A percentile compares a stretch with the other conserved stretches of the same genome.
These are phyloP conservation scores for Juncus effusus DNA, from an alignment of 176 grass and related monocot genomes.

Conservation along the genomic window DNA sequence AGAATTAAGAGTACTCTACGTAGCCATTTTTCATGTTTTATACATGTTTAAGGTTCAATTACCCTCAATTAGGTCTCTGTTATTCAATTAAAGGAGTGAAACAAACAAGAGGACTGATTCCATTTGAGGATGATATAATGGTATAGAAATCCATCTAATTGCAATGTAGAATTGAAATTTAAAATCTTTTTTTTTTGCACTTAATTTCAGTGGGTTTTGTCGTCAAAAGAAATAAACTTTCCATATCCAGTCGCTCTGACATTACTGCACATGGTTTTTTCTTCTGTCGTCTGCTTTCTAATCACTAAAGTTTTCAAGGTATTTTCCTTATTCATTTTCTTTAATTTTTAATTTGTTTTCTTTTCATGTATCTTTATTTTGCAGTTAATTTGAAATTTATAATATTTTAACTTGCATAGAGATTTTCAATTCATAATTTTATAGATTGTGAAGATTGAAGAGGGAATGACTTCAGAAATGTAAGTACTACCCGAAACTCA, in stretches of 20 bases:
- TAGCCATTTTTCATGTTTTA: too few species aligned
- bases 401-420: too few species aligned
- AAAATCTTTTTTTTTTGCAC: not conserved
- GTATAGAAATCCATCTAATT: not conserved
- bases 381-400: too few species aligned
- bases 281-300: slow-evolving; percentile 80
- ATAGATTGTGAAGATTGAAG: slow-evolving; percentile 96
- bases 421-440: slow-evolving; percentile 39
- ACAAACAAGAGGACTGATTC: too few species aligned
- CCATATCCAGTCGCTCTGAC: slow-evolving; percentile 98
- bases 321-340: slow-evolving; percentile 21
- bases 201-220: slow-evolving; percentile 80
- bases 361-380: too few species aligned
- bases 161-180: slow-evolving; percentile 3
- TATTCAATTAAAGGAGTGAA: too few species aligned
- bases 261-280: slow-evolving; percentile 95
- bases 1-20: not conserved
- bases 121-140: too few species aligned
- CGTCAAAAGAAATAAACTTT: slow-evolving; percentile 95
- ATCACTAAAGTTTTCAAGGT: slow-evolving; percentile 96
- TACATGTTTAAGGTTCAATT: too few species aligned
- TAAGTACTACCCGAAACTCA: slow-evolving; percentile 44
- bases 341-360: too few species aligned
- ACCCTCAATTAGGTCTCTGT: too few species aligned
- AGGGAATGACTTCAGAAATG: slow-evolving; percentile 88